Percentiles rank a stretch among this genome's conserved stretches.
Evolutionary conservation across 2,329 filamentous ascomycete genomes (phyloP).

Genomic region (Zasmidium cellare): DNA sequence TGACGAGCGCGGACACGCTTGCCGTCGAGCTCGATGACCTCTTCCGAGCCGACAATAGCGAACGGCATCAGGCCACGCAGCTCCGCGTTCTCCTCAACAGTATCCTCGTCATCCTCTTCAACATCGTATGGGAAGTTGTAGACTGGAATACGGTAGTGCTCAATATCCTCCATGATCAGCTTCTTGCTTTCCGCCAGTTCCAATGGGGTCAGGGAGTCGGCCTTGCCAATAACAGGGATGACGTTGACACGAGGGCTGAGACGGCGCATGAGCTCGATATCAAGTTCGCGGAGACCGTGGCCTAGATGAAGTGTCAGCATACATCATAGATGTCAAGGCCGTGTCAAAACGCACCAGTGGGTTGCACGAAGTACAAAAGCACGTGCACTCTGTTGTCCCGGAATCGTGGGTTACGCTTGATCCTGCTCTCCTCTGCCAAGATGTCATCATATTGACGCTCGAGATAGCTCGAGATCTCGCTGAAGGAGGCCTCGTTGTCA

Average conservation of each 20-base stretch:
- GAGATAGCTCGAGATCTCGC: constrained; percentile 96
- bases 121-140: constrained; percentile 99
- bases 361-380: constrained; percentile 98
- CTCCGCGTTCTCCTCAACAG: constrained; percentile 98
- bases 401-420: constrained; percentile 99
- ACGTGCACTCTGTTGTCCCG: constrained; percentile 98
- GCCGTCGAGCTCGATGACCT: constrained; percentile 89
- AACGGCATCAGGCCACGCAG: constrained; percentile 97
- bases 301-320: constrained; percentile 18
- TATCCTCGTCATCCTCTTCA: constrained; percentile 98
- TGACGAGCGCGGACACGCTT: constrained; percentile 91
- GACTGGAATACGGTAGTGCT: constrained; percentile 98
- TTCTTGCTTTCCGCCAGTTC: constrained; percentile 99
- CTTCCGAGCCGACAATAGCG: constrained; percentile 96
- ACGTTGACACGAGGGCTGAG: constrained; percentile 97
- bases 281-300: constrained; percentile 87
- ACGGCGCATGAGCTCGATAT: constrained; percentile 99
- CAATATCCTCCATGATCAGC: constrained; percentile 99
- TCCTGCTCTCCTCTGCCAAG: constrained; percentile 97
- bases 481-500: constrained; percentile 93
- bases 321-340: neutral
- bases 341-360: constrained; percentile 70
- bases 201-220: constrained; percentile 92
- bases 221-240: constrained; percentile 97
- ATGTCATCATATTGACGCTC: constrained; percentile 99